Percentiles rank a stretch among this genome's conserved stretches.
These are phyloP conservation scores for Starmerella stigmatis DNA, from an alignment of 805 yeast species.

Conservation along the genomic window DNA sequence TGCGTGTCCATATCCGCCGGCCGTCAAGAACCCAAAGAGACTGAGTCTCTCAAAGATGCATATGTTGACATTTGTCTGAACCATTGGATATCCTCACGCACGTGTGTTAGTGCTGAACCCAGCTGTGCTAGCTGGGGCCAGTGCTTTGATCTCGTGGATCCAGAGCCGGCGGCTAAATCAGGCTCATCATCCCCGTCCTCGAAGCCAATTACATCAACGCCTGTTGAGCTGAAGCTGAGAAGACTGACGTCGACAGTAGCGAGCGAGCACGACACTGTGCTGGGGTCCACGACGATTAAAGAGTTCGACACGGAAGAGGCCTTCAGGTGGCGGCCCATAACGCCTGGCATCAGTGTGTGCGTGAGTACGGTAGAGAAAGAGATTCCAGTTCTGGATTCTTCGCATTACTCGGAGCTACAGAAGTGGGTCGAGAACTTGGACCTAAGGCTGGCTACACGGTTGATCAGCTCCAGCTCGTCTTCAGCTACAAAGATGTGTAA, in stretches of 20 bases:
- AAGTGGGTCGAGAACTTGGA: slow-evolving; percentile 38
- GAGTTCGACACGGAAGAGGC: neutral
- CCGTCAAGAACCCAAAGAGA: neutral
- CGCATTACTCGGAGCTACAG: slow-evolving; percentile 52
- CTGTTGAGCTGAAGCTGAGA: slow-evolving; percentile 14
- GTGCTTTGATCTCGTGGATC: slow-evolving; percentile 46
- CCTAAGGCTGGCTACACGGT: slow-evolving; percentile 35
- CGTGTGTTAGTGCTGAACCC: slow-evolving; percentile 47
- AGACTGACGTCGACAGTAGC: neutral
- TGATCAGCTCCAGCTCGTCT: slow-evolving; percentile 16
- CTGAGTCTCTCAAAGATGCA: slow-evolving; percentile 22
- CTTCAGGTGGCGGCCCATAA: slow-evolving; percentile 2
- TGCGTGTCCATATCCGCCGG: slow-evolving; percentile 10
- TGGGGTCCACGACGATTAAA: slow-evolving; percentile 9
- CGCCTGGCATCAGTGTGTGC: slow-evolving; percentile 1
- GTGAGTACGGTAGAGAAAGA: neutral
- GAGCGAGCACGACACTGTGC: slow-evolving; percentile 7
- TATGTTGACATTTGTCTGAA: slow-evolving; percentile 68
- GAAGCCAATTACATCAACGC: slow-evolving; percentile 19
- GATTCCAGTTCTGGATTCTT: slow-evolving; percentile 38
- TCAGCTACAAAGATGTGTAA: slow-evolving; percentile 19
- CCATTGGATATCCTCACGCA: slow-evolving; percentile 67
- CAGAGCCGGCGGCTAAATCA: slow-evolving; percentile 34
- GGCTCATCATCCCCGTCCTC: slow-evolving; percentile 36
- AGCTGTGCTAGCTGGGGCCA: slow-evolving; percentile 76